Conservation (phyloP, 495 filamentous ascomycete genomes). For the Tuber brumale region DNA sequence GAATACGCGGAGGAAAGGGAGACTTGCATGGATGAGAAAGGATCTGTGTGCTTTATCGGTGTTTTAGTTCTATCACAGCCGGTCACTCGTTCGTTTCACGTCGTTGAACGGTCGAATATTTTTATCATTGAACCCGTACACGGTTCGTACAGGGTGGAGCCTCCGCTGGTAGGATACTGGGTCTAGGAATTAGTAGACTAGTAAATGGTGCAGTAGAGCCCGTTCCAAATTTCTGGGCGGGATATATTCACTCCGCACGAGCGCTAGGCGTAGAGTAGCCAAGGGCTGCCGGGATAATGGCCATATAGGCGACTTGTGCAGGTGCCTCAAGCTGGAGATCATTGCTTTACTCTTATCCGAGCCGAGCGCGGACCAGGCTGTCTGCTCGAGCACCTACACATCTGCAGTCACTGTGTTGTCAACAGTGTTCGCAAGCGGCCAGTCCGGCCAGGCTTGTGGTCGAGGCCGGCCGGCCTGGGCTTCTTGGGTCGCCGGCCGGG, state of each 20-base stretch:
- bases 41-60: too few species aligned
- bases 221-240: constrained; percentile 13
- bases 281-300: constrained; percentile 30
- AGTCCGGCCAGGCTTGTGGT: too few species aligned
- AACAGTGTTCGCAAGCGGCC: constrained; percentile 26
- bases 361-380: constrained; percentile 14
- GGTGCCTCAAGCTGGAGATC: constrained; percentile 10
- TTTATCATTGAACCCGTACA: constrained; percentile 8
- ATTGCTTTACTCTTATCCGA: neutral
- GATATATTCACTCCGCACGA: constrained; percentile 26
- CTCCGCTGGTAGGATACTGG: constrained; percentile 31
- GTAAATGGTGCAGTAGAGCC: constrained; percentile 26
- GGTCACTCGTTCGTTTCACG: too few species aligned
- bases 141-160: constrained; percentile 31
- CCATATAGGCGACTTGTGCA: constrained; percentile 17
- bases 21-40: too few species aligned
- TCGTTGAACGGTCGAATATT: too few species aligned
- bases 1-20: too few species aligned
- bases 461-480: too few species aligned
- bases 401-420: constrained; percentile 47
- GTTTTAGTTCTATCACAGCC: too few species aligned
- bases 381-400: constrained; percentile 11
- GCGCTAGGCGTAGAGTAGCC: constrained; percentile 24
- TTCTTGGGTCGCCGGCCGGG: too few species aligned
- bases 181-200: constrained; percentile 23